A percentile compares a stretch with the other conserved stretches of the same genome.
These are phyloP conservation scores for Sarcodon sp. DNA, from an alignment of 768 basidiomycete species.

Conservation along the genomic window DNA sequence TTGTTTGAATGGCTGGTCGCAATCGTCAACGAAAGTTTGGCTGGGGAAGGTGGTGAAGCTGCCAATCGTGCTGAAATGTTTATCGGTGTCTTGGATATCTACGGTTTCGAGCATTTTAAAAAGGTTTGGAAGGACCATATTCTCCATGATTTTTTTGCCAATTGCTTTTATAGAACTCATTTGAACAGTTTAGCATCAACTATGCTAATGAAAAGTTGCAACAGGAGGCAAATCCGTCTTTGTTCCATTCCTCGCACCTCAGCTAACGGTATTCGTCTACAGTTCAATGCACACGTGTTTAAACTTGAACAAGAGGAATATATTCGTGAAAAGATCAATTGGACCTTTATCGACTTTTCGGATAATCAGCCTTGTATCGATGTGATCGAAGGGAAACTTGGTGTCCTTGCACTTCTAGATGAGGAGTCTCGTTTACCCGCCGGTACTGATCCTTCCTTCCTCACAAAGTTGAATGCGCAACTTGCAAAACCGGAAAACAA, in stretches of 20 bases:
- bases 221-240: slow-evolving; percentile 59
- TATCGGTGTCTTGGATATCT: slow-evolving; percentile 97
- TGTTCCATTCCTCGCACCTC: not conserved
- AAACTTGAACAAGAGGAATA: slow-evolving; percentile 99
- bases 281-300: slow-evolving; percentile 99
- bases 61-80: slow-evolving; percentile 92
- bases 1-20: slow-evolving; percentile 98
- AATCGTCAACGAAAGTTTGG: slow-evolving; percentile 92
- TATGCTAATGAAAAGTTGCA: slow-evolving; percentile 98
- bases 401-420: slow-evolving; percentile 87
- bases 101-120: slow-evolving; percentile 95
- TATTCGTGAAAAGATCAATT: slow-evolving; percentile 95
- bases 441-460: slow-evolving; percentile 85
- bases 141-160: not conserved
- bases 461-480: slow-evolving; percentile 84
- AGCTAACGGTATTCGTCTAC: not conserved
- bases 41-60: slow-evolving; percentile 89
- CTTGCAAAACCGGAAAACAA: slow-evolving; percentile 79
- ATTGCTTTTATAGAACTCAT: slow-evolving; percentile 47
- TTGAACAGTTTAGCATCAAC: slow-evolving; percentile 99
- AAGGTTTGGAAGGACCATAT: slow-evolving; percentile 38
- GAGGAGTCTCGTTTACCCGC: slow-evolving; percentile 96
- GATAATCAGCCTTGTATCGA: slow-evolving; percentile 99
- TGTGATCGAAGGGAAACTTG: slow-evolving; percentile 94
- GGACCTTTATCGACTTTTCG: slow-evolving; percentile 99